These are phyloP conservation scores for Jacaranda mimosifolia DNA, from an alignment of 257 asterid species.

Conservation along the genomic window DNA sequence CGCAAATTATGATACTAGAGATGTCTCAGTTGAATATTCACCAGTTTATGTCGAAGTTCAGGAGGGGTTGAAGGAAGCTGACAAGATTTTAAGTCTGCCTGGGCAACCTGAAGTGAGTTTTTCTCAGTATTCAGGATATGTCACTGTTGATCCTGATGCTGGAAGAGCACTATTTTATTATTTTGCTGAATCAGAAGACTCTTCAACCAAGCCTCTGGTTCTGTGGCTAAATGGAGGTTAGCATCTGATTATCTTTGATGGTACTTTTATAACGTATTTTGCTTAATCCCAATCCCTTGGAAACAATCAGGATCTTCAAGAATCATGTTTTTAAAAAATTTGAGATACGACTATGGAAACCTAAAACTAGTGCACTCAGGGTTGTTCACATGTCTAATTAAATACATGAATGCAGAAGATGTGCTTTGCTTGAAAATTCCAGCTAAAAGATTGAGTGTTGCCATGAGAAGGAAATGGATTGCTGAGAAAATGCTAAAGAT, in stretches of 20 bases:
- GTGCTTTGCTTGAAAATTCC: too few species aligned
- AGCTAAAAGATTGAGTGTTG: too few species aligned
- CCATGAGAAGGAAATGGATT: background rate
- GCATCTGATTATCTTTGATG: background rate
- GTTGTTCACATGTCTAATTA: too few species aligned
- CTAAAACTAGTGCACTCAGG: too few species aligned
- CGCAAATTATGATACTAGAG: background rate
- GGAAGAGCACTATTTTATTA: conserved; percentile 54
- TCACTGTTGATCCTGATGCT: conserved; percentile 48
- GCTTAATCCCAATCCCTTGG: background rate
- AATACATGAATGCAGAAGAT: too few species aligned
- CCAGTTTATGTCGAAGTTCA: conserved; percentile 35
- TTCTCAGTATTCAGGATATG: conserved; percentile 48
- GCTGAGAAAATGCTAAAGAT: background rate
- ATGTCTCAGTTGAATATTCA: background rate
- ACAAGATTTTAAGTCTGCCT: conserved; percentile 40
- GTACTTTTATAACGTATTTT: background rate
- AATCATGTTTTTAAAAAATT: too few species aligned
- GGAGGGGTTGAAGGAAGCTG: conserved; percentile 43
- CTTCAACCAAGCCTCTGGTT: conserved; percentile 48
- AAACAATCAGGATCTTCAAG: too few species aligned
- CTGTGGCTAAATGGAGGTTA: conserved; percentile 57
- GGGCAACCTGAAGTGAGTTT: conserved; percentile 49
- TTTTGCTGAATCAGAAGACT: conserved; percentile 45
- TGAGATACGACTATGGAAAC: too few species aligned